phyloP scores from a whole-genome alignment of 73 alveolate species.

The Stentor roeselii region DNA sequence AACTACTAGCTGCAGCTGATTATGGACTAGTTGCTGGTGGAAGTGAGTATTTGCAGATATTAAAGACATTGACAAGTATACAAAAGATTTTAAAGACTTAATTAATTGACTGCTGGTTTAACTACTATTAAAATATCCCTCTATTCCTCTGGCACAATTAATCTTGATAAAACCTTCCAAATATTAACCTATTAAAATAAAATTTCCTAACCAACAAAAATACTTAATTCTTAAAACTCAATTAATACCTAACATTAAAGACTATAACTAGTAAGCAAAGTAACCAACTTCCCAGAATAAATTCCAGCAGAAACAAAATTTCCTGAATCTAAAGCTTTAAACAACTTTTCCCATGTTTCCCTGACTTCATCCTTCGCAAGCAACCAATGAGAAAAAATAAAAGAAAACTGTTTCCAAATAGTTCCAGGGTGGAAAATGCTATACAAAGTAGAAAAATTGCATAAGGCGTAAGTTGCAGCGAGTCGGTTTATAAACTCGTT shows the following conservation, averaged over 20 bases:
- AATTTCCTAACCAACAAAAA: too few relatives aligned
- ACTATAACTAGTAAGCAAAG: not conserved
- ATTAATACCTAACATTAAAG: too few relatives aligned
- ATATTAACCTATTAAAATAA: too few relatives aligned
- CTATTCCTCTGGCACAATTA: too few relatives aligned
- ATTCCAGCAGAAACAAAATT: not conserved
- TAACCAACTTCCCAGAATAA: not conserved
- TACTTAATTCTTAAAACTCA: not conserved
- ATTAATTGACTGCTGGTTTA: not conserved
- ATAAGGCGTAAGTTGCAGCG: not conserved
- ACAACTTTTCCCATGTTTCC: not conserved
- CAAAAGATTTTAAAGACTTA: conserved; percentile 7
- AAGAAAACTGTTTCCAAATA: not conserved
- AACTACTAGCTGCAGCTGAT: conserved; percentile 51
- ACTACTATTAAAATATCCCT: too few relatives aligned
- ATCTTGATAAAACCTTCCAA: too few relatives aligned
- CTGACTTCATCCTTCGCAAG: not conserved
- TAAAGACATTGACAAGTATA: not conserved
- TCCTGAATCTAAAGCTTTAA: not conserved
- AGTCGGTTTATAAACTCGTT: not conserved
- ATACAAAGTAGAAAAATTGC: not conserved
- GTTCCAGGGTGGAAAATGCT: not conserved
- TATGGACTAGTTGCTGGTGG: conserved; percentile 25
- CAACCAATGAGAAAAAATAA: not conserved
- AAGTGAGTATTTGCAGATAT: not conserved